Evolutionary conservation across 2,329 filamentous ascomycete species (phyloP), one percentile per base, ranked within the genome.

Genomic region (Clathrospora elynae): DNA sequence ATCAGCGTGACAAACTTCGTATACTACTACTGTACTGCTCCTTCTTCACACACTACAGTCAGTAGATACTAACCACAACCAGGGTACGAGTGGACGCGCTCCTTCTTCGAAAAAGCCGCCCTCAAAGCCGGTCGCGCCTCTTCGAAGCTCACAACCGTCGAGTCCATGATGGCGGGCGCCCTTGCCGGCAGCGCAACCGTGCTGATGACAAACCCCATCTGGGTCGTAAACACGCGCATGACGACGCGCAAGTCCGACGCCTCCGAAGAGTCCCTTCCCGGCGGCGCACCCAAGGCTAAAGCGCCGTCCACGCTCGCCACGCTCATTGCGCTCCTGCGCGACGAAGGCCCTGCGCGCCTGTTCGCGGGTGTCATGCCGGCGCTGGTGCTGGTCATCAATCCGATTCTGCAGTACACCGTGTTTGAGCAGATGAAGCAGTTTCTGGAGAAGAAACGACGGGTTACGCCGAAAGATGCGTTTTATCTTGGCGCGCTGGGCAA

Each of bases 1-100:
- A 97, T 99, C 77, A 93, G 88, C 72, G 86, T 99, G 59, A 99
- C 93, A 62, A 99, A 99, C 78, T 99, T 99, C 70, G 92, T 99
- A 33, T 99, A 99, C 80, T 99, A 99, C 77, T 99, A 97, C 79
- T 99, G 89, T 78, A 57, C 22, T 67, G 48, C 13, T 16, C 34
- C 20, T 9, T 17, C 31, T 10, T 20, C 31, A 6, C n/a, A 20
- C 20, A 16, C 30, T 5, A 13, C 13, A 23, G 17, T 5, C 33
- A 19, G 9, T 4, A 2, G 10, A 16, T 35, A 26, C 42, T 59
- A 18, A 54, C 33, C 13, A 31, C 22, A 6, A n/a, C 17, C 31
- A 79, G 77, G 83, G 92, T 99, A 97, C 74, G 93, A 99, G 76
- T 99, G 90, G 88, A 93, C 90, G 51, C 85, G 91, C 46, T 80